A percentile compares a stretch with the other conserved stretches of the same genome.
These are phyloP conservation scores for Deakozyma indianensis DNA, from an alignment of 805 yeast species.

Conservation along the genomic window DNA sequence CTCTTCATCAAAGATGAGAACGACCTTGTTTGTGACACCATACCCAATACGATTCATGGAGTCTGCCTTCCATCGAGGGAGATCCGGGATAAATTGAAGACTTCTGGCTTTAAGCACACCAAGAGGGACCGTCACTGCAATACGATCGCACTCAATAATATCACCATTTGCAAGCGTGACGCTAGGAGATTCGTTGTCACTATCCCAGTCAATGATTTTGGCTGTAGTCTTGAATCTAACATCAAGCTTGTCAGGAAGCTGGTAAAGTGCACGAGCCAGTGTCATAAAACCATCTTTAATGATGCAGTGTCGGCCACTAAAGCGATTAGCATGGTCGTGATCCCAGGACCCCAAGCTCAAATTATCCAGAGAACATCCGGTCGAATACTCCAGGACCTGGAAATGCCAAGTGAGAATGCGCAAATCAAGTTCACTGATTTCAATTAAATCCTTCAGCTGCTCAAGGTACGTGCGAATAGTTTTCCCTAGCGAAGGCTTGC, in stretches of 20 bases:
- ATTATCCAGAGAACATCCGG: constrained; percentile 21
- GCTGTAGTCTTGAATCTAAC: constrained; percentile 26
- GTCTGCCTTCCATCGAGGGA: constrained; percentile 27
- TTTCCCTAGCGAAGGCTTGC: constrained; percentile 22
- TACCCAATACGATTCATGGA: constrained; percentile 26
- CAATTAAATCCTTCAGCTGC: constrained; percentile 18
- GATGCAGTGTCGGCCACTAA: constrained; percentile 26
- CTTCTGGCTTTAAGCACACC: constrained; percentile 26
- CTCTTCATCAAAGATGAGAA: constrained; percentile 21
- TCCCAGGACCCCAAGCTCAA: constrained; percentile 27
- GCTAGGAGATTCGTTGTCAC: constrained; percentile 18
- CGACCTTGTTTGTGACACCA: constrained; percentile 26
- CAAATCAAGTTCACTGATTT: constrained; percentile 21
- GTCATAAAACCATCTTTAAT: constrained; percentile 23
- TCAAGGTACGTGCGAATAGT: constrained; percentile 22
- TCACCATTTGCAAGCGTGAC: constrained; percentile 26
- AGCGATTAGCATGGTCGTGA: constrained; percentile 26
- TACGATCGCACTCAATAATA: constrained; percentile 25
- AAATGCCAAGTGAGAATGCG: constrained; percentile 26
- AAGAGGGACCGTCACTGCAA: constrained; percentile 25
- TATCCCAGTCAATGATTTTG: constrained; percentile 21
- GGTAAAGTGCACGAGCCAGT: constrained; percentile 23
- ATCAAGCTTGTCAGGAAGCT: constrained; percentile 25
- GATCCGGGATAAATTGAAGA: constrained; percentile 26
- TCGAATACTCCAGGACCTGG: constrained; percentile 25